Evolutionary conservation across 495 filamentous ascomycete species (phyloP), one percentile per base, ranked within the genome.

Genomic region (Neurospora sp.): DNA sequence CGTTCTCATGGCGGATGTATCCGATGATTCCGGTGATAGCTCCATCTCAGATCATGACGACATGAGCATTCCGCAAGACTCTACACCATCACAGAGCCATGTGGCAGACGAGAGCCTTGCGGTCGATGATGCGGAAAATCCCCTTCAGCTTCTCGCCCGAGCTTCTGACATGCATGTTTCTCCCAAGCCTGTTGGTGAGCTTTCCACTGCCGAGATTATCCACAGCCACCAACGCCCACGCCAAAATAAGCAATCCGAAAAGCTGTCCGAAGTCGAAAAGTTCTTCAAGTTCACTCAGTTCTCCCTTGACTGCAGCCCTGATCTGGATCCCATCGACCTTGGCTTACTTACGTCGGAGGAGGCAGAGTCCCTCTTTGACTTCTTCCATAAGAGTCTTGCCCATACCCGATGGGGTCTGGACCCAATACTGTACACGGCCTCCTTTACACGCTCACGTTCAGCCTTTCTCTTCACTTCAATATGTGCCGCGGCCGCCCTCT

Each of bases 351-450:
- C 88, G 0, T 75, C 84, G 31, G 82, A 88, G 23, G 91, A 93
- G 76, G 86, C 90, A 0, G 87, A 89, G 71, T 82, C 85, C 0
- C 83, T 93, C 18, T 91, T 93, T 73, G 79, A 82, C 39, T 92
- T 88, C 76, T 93, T 92, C 77, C 89, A 91, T 72, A 85, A 89
- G 42, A 89, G 90, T 66, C 88, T 93, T 42, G 87, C 90, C 16
- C 91, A 93, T 79, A 93, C 90, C 1, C 83, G 91, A 77, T 93
- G 91, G 91, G 90, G 91, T 5, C 86, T 92, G 20, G 90, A 92
- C 75, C 90, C 90, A 16, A 73, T 86, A 2, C 78, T 92, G 35
- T 90, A 93, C 73, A 92, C 86, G 0, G 84, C 88, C 12, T 77
- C 84, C 9, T 93, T 91, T 75, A 89, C 91, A 23, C 88, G 90